A percentile compares a stretch with the other conserved stretches of the same genome.
These are phyloP conservation scores for Beauveria scarabaeidicola DNA, from an alignment of 2,329 filamentous ascomycete genomes.

Conservation along the genomic window DNA sequence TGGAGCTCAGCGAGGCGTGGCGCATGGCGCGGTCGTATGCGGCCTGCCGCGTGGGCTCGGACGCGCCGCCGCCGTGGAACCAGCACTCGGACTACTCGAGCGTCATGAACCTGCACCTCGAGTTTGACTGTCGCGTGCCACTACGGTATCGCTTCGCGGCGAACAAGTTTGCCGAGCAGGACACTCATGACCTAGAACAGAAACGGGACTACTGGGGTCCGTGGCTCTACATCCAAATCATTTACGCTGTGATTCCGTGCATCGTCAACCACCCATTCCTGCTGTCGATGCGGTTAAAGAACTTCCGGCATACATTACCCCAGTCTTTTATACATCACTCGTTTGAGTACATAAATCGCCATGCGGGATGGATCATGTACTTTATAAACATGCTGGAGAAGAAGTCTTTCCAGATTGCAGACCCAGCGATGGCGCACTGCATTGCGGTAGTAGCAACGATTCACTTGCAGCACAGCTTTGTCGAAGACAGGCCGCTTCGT, in stretches of 20 bases:
- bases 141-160: slow-evolving; percentile 41
- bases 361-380: slow-evolving; percentile 45
- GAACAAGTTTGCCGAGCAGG: slow-evolving; percentile 35
- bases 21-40: slow-evolving; percentile 39
- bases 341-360: slow-evolving; percentile 40
- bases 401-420: slow-evolving; percentile 32
- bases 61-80: slow-evolving; percentile 33
- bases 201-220: slow-evolving; percentile 44
- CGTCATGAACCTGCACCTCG: slow-evolving; percentile 41
- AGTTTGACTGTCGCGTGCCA: slow-evolving; percentile 42
- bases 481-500: slow-evolving; percentile 18
- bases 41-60: slow-evolving; percentile 33
- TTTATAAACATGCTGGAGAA: slow-evolving; percentile 39
- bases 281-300: slow-evolving; percentile 42
- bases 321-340: slow-evolving; percentile 47
- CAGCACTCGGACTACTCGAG: slow-evolving; percentile 42
- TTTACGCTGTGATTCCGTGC: slow-evolving; percentile 44
- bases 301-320: slow-evolving; percentile 42
- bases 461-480: slow-evolving; percentile 44
- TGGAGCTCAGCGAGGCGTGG: slow-evolving; percentile 38
- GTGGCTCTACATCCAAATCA: slow-evolving; percentile 42
- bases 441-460: slow-evolving; percentile 45
- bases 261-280: slow-evolving; percentile 47
- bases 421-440: slow-evolving; percentile 30
- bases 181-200: slow-evolving; percentile 31